These are phyloP conservation scores for Corymbia calophylla DNA, from an alignment of 441 rosid species.

Conservation along the genomic window DNA sequence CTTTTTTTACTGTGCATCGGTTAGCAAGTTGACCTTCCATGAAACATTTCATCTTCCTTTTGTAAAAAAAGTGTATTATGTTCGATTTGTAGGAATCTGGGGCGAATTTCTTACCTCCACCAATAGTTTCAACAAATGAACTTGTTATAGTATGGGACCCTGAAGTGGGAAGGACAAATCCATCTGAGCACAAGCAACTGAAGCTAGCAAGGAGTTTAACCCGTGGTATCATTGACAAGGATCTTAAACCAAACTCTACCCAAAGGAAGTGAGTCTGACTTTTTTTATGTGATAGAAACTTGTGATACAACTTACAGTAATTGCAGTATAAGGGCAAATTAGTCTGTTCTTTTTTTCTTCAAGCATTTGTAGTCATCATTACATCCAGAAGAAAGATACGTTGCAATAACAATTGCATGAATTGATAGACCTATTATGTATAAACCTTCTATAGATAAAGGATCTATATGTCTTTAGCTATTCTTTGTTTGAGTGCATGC, in stretches of 20 bases:
- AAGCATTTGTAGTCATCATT: not conserved
- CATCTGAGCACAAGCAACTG: conserved; percentile 93
- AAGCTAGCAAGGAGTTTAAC: conserved; percentile 96
- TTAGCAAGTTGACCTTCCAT: not conserved
- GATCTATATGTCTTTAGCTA: not conserved
- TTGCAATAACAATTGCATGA: not conserved
- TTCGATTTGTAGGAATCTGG: conserved; percentile 63
- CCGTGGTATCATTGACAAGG: conserved; percentile 94
- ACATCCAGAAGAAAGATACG: not conserved
- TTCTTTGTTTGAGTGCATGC: not conserved
- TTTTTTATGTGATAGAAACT: not conserved
- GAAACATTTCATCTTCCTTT: not conserved
- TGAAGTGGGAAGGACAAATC: conserved; percentile 85
- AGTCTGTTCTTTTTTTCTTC: not conserved
- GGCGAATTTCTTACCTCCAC: conserved; percentile 78
- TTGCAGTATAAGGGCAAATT: not conserved
- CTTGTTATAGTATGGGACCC: conserved; percentile 92
- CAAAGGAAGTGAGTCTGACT: conserved; percentile 69
- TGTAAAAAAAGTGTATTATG: not conserved
- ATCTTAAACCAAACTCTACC: conserved; percentile 78
- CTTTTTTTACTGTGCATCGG: not conserved
- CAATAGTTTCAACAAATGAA: conserved; percentile 88
- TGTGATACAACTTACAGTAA: not conserved
- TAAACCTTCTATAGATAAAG: not conserved
- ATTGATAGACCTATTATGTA: not conserved